A percentile compares a stretch with the other conserved stretches of the same genome.
These are phyloP conservation scores for Trametes pubescens DNA, from an alignment of 1,284 basidiomycete species.

Conservation along the genomic window DNA sequence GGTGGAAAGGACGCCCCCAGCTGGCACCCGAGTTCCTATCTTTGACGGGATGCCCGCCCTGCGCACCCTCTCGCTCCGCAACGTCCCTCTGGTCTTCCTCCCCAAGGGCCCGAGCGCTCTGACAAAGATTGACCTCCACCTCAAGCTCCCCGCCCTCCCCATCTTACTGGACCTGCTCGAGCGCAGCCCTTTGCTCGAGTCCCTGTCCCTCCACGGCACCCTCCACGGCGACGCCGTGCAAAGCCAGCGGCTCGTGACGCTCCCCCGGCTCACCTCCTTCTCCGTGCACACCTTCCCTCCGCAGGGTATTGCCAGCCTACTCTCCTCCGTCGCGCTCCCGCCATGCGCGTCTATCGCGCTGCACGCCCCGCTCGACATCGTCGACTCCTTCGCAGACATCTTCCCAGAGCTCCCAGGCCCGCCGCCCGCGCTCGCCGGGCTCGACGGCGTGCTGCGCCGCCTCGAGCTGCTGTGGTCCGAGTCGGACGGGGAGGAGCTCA, in stretches of 20 bases:
- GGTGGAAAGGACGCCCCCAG: not conserved
- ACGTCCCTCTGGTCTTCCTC: slow-evolving; percentile 1
- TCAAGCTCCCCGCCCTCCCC: not conserved
- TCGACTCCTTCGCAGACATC: not conserved
- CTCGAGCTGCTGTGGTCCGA: slow-evolving; percentile 8
- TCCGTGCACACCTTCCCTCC: slow-evolving; percentile 7
- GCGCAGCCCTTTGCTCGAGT: slow-evolving; percentile 5
- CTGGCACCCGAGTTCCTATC: not conserved
- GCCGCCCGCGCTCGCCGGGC: not conserved
- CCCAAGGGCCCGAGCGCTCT: slow-evolving; percentile 1
- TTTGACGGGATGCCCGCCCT: slow-evolving; percentile 7
- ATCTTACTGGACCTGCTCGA: slow-evolving; percentile 12
- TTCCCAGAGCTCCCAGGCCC: slow-evolving; percentile 1
- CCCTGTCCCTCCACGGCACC: slow-evolving; percentile 3
- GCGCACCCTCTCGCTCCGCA: slow-evolving; percentile 3
- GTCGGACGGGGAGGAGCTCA: not conserved
- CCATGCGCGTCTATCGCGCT: not conserved
- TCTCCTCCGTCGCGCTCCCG: not conserved
- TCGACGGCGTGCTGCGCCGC: not conserved
- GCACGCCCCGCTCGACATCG: slow-evolving; percentile 6
- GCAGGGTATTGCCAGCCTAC: slow-evolving; percentile 1
- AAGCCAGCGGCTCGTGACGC: not conserved
- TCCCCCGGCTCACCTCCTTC: not conserved
- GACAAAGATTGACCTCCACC: not conserved
- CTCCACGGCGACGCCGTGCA: not conserved